Evolutionary conservation across 768 basidiomycete genomes (phyloP).

Genomic region (Mycena kentingensis): DNA sequence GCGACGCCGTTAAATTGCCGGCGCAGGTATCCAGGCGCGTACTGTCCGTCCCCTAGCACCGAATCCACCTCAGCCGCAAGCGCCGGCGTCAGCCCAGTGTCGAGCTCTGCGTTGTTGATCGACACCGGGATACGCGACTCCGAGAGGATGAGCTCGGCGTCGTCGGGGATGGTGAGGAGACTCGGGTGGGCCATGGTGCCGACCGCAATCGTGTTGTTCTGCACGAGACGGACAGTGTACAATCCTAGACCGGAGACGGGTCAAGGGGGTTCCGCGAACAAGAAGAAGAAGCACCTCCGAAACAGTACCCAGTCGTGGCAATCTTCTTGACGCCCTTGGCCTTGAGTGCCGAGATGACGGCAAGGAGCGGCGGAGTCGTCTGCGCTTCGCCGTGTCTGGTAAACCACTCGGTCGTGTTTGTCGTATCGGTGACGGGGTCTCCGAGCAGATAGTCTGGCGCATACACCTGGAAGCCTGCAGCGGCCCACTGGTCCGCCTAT

Average conservation of each 20-base stretch:
- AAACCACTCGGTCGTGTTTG: constrained; percentile 34
- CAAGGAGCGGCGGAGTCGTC: constrained; percentile 35
- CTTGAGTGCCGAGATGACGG: constrained; percentile 36
- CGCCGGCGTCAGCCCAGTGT: constrained; percentile 20
- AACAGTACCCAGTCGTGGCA: constrained; percentile 40
- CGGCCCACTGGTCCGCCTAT: constrained; percentile 23
- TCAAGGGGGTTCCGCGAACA: neutral
- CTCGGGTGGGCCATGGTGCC: constrained; percentile 23
- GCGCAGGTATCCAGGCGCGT: constrained; percentile 18
- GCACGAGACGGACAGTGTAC: constrained; percentile 19
- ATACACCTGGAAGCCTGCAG: constrained; percentile 21
- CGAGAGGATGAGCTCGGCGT: constrained; percentile 19
- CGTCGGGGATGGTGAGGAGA: constrained; percentile 15
- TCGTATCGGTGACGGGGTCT: constrained; percentile 8
- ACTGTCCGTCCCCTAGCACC: constrained; percentile 14
- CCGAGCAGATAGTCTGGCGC: constrained; percentile 24
- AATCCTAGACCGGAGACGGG: constrained; percentile 11
- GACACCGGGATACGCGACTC: constrained; percentile 18
- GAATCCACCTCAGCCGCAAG: constrained; percentile 19
- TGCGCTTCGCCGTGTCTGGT: constrained; percentile 31
- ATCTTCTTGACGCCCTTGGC: constrained; percentile 37
- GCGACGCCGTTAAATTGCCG: constrained; percentile 20
- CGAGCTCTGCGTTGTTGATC: constrained; percentile 24
- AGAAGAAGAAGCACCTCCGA: constrained; percentile 25
- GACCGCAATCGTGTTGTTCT: constrained; percentile 24